These are phyloP conservation scores for Dothideomycetes sp. DNA, from an alignment of 2,329 filamentous ascomycete genomes.

Conservation along the genomic window DNA sequence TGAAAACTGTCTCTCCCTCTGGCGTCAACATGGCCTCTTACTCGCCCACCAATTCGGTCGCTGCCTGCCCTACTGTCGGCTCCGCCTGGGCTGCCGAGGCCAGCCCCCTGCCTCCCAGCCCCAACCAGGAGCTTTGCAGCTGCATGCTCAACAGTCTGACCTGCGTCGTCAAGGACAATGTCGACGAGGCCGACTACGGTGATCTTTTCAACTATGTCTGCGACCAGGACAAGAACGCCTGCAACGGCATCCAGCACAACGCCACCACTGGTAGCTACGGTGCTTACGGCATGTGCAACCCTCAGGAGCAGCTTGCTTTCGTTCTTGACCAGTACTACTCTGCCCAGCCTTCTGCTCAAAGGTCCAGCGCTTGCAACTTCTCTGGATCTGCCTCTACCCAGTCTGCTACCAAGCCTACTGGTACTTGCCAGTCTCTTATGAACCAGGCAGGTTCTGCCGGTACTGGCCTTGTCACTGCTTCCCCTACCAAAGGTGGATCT, in stretches of 20 bases:
- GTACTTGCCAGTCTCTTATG: slow-evolving; percentile 51
- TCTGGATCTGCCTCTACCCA: slow-evolving; percentile 54
- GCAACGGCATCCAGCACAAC: slow-evolving; percentile 60
- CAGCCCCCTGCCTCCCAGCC: slow-evolving; percentile 66
- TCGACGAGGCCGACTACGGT: slow-evolving; percentile 52
- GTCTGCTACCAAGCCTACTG: slow-evolving; percentile 36
- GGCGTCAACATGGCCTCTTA: slow-evolving; percentile 60
- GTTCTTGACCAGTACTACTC: slow-evolving; percentile 67
- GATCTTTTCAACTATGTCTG: slow-evolving; percentile 69
- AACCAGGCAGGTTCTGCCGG: slow-evolving; percentile 54
- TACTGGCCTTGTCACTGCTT: slow-evolving; percentile 45
- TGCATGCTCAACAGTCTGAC: slow-evolving; percentile 73
- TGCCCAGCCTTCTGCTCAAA: slow-evolving; percentile 38
- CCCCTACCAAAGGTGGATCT: slow-evolving; percentile 34
- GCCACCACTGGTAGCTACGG: slow-evolving; percentile 61
- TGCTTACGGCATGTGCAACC: slow-evolving; percentile 67
- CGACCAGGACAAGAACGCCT: slow-evolving; percentile 46
- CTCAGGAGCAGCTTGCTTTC: slow-evolving; percentile 62
- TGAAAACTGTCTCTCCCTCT: slow-evolving; percentile 58
- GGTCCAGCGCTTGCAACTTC: slow-evolving; percentile 59
- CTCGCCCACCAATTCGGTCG: slow-evolving; percentile 60
- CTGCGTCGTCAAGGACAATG: slow-evolving; percentile 56
- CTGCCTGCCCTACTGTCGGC: slow-evolving; percentile 59
- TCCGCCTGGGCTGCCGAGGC: slow-evolving; percentile 59
- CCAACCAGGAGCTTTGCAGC: slow-evolving; percentile 67